Evolutionary conservation across 108 stramenopile genomes (phyloP).

Genomic region (Fragilariopsis cylindrus): DNA sequence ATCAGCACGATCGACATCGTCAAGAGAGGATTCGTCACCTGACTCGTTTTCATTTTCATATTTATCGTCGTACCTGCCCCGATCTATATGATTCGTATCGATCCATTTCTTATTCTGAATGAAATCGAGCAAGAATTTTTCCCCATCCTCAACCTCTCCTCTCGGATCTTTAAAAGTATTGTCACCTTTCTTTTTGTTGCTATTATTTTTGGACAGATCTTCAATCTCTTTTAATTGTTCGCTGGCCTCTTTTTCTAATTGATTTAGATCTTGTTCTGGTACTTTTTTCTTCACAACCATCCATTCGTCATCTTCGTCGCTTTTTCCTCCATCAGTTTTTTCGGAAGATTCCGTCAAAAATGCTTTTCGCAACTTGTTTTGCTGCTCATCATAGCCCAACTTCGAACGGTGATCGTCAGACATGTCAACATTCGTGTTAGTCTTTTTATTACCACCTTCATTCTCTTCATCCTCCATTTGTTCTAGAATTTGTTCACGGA

Average conservation of each 20-base stretch:
- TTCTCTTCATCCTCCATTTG: slow-evolving; percentile 66
- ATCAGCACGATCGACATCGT: slow-evolving; percentile 91
- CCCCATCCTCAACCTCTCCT: slow-evolving; percentile 91
- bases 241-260: slow-evolving; percentile 43
- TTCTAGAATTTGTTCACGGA: slow-evolving; percentile 93
- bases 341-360: slow-evolving; percentile 62
- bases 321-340: slow-evolving; percentile 35
- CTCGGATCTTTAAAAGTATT: slow-evolving; percentile 61
- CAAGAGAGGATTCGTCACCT: slow-evolving; percentile 84
- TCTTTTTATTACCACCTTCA: slow-evolving; percentile 15
- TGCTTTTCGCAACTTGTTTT: slow-evolving; percentile 78
- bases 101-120: slow-evolving; percentile 84
- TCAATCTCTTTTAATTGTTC: slow-evolving; percentile 68
- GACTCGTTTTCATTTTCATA: slow-evolving; percentile 31
- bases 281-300: slow-evolving; percentile 49
- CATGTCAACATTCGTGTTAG: slow-evolving; percentile 2
- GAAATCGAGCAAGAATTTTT: slow-evolving; percentile 82
- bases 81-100: slow-evolving; percentile 44
- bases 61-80: slow-evolving; percentile 24
- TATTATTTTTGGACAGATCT: slow-evolving; percentile 28
- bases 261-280: slow-evolving; percentile 16
- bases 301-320: slow-evolving; percentile 50
- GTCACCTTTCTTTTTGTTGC: slow-evolving; percentile 16
- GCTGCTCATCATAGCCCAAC: slow-evolving; percentile 93
- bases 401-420: slow-evolving; percentile 15